Conservation (phyloP, 352 stramenopile species). For the Phytopythium helicoides region DNA sequence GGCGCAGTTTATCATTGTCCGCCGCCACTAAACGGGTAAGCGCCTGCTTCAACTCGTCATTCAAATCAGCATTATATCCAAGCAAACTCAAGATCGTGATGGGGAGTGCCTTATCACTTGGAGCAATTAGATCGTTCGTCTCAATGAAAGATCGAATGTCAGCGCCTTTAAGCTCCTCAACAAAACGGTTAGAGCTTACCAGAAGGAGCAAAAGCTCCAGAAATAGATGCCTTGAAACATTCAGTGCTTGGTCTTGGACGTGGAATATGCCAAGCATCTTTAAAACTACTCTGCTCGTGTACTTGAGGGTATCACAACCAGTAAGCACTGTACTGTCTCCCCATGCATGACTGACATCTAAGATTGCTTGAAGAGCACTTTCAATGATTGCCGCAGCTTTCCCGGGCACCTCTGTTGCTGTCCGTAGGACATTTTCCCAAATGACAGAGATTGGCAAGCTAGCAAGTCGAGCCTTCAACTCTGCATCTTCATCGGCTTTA, state of each 20-base stretch:
- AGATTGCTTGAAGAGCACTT: constrained; percentile 19
- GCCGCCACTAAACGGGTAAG: constrained; percentile 39
- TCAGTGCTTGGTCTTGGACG: constrained; percentile 8
- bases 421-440: too few species aligned
- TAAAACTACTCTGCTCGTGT: constrained; percentile 20
- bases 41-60: constrained; percentile 50
- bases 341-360: constrained; percentile 24
- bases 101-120: constrained; percentile 49
- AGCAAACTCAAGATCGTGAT: constrained; percentile 64
- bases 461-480: too few species aligned
- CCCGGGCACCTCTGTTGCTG: too few species aligned
- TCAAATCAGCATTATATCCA: constrained; percentile 68
- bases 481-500: too few species aligned
- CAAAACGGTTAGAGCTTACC: constrained; percentile 43
- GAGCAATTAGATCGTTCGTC: constrained; percentile 48
- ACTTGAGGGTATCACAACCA: constrained; percentile 18
- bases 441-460: too few species aligned
- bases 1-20: constrained; percentile 7
- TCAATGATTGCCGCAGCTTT: constrained; percentile 9
- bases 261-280: constrained; percentile 43
- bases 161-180: constrained; percentile 56
- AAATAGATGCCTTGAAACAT: constrained; percentile 33
- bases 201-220: constrained; percentile 57
- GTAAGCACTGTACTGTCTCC: constrained; percentile 29
- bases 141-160: constrained; percentile 52